Evolutionary conservation across 345 rosid genomes (phyloP), one percentile per base, ranked within the genome.

Genomic region (Excoecaria cochinchinensis): DNA sequence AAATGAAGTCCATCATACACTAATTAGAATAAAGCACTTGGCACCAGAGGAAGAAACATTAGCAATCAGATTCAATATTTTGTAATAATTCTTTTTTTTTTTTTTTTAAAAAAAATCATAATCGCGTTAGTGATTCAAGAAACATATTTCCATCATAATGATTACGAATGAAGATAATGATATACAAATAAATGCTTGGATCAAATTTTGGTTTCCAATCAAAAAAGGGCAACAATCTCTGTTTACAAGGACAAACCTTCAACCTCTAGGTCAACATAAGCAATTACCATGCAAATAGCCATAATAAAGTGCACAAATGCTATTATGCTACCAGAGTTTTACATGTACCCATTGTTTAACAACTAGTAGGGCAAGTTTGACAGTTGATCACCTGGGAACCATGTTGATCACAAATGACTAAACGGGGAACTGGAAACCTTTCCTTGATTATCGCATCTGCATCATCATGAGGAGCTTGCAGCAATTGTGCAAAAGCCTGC

Each of bases 341-440:
- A 70, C 2, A 14, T 65, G 46, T 9, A 74, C 74, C 36, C 10
- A 25, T 46, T 58, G 11, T 62, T 66, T 16, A 72, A 74, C 59
- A 53, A 48, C 19, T 56, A 14, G 25, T 1, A 53, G 1, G 25
- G 31, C 8, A 70, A 70, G 48, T 10, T 36, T 52, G 61, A 53
- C 38, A 65, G 72, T 4, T 42, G 74, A 86, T 55, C 57, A 93
- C 98, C 99, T 93, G 99, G 56, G 99, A 95, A 76, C 98, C 96
- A 83, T 93, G 89, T 82, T 95, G 99, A 87, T 95, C 97, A 70
- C 98, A 95, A 64, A 88, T 80, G 60, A 93, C 99, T 21, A 95
- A 78, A 60, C 99, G 98, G 62, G 99, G 98, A 39, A 84, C 87
- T 8, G 98, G 99, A 82, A 95, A 95, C 86, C 99, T 89, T 80